These are phyloP conservation scores for Hibiscus tridactylites DNA, from an alignment of 345 rosid species.

Conservation along the genomic window DNA sequence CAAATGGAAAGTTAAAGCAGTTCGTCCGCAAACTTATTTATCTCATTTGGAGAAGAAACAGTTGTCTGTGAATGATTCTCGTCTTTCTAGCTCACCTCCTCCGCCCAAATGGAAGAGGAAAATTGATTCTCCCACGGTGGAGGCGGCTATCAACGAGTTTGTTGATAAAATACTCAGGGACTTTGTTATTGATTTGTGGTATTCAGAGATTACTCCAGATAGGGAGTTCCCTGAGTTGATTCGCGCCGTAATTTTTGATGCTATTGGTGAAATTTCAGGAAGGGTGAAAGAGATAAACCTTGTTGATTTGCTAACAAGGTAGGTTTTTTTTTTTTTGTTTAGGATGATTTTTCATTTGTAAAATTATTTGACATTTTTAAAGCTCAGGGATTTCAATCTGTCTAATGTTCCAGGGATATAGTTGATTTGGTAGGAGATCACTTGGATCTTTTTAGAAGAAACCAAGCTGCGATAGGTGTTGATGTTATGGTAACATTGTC, in stretches of 20 bases:
- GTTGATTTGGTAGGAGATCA: conserved; percentile 86
- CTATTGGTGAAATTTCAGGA: conserved; percentile 73
- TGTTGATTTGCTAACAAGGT: conserved; percentile 85
- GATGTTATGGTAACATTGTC: conserved; percentile 88
- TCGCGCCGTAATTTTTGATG: conserved; percentile 75
- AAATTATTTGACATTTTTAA: conserved; percentile 6
- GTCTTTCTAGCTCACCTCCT: conserved; percentile 49
- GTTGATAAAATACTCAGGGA: conserved; percentile 76
- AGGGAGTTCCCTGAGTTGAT: conserved; percentile 83
- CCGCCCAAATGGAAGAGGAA: conserved; percentile 68
- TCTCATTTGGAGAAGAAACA: conserved; percentile 65
- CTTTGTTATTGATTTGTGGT: conserved; percentile 83
- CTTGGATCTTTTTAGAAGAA: conserved; percentile 86
- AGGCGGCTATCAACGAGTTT: conserved; percentile 62
- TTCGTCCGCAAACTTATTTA: conserved; percentile 30
- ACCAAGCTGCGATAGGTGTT: conserved; percentile 74
- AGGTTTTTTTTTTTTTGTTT: background rate
- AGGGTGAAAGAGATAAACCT: conserved; percentile 82
- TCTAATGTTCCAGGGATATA: conserved; percentile 71
- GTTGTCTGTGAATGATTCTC: conserved; percentile 64
- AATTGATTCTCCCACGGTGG: conserved; percentile 75
- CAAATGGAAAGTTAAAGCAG: conserved; percentile 47
- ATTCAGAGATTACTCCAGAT: conserved; percentile 82
- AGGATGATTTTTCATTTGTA: background rate
- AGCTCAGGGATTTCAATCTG: conserved; percentile 7